phyloP scores from a whole-genome alignment of 2,329 filamentous ascomycete species.

The Penicillium sp. region DNA sequence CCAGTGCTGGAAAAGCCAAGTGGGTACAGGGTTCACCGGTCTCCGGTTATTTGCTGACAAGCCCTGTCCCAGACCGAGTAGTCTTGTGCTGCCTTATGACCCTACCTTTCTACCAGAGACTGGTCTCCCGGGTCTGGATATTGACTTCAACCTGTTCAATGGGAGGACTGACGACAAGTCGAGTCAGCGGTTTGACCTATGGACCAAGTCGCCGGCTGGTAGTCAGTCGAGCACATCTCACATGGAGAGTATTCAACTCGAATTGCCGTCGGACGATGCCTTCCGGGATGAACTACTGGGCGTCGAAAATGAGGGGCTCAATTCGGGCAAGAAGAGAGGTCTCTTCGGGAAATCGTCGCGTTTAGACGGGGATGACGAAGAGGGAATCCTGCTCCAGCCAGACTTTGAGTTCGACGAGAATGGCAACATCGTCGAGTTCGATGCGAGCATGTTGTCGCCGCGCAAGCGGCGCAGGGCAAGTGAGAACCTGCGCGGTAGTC shows the following conservation, averaged over 20 bases:
- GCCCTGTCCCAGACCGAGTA: constrained; percentile 34
- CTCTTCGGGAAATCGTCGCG: constrained; percentile 27
- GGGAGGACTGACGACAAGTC: constrained; percentile 32
- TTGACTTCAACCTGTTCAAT: constrained; percentile 50
- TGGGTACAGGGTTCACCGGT: constrained; percentile 50
- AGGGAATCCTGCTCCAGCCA: constrained; percentile 50
- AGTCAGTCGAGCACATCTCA: constrained; percentile 30
- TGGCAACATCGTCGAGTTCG: constrained; percentile 56
- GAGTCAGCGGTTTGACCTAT: constrained; percentile 35
- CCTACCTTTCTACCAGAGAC: constrained; percentile 72
- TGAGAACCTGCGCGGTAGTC: too few species aligned
- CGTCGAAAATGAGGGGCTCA: constrained; percentile 43
- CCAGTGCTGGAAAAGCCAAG: constrained; percentile 68
- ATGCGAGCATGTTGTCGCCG: constrained; percentile 12
- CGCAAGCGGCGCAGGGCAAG: constrained; percentile 10
- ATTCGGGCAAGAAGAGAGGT: constrained; percentile 33
- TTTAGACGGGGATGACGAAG: constrained; percentile 41
- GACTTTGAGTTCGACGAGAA: constrained; percentile 62
- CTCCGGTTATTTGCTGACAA: constrained; percentile 55
- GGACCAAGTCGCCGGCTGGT: constrained; percentile 33
- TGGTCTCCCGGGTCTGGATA: constrained; percentile 58
- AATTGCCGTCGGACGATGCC: constrained; percentile 51
- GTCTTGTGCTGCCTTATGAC: constrained; percentile 77
- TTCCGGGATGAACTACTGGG: constrained; percentile 41
- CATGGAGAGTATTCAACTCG: constrained; percentile 38